Percentiles rank a stretch among this genome's conserved stretches.
Evolutionary conservation across 495 filamentous ascomycete species (phyloP).

Genomic region (Pseudoneurospora amorphoporcata): DNA sequence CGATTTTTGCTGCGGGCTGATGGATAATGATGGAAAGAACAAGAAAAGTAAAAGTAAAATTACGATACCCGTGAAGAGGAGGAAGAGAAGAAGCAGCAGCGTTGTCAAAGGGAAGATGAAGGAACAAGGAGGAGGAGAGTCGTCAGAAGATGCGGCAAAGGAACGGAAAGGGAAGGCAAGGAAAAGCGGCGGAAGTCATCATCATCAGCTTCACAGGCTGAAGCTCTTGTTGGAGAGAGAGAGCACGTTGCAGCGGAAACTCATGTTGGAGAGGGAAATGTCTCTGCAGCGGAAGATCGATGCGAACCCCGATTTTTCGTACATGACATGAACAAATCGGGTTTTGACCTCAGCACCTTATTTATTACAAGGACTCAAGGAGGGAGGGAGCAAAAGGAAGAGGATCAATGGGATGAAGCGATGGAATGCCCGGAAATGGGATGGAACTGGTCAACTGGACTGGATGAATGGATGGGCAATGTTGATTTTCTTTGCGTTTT

Average conservation of each 20-base stretch:
- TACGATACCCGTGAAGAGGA: background rate
- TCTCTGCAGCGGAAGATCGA: background rate
- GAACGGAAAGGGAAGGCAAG: background rate
- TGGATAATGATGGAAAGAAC: background rate
- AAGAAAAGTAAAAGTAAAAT: background rate
- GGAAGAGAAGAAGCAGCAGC: background rate
- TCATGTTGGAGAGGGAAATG: background rate
- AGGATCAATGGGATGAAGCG: background rate
- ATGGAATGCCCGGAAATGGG: background rate
- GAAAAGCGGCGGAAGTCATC: background rate
- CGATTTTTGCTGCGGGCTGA: background rate
- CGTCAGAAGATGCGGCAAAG: background rate
- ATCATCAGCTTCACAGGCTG: background rate
- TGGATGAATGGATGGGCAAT: background rate
- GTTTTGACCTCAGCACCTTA: too few relatives aligned
- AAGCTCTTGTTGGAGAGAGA: background rate
- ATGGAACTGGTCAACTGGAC: background rate
- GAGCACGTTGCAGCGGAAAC: background rate
- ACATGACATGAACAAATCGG: background rate
- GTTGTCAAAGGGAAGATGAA: background rate
- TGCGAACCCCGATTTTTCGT: background rate
- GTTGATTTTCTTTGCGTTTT: slow-evolving; percentile 2
- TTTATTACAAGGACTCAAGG: background rate
- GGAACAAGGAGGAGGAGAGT: background rate
- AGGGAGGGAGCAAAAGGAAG: background rate